A percentile compares a stretch with the other conserved stretches of the same genome.
Conservation (phyloP, 768 basidiomycete genomes). For the Suillus subluteus region DNA sequence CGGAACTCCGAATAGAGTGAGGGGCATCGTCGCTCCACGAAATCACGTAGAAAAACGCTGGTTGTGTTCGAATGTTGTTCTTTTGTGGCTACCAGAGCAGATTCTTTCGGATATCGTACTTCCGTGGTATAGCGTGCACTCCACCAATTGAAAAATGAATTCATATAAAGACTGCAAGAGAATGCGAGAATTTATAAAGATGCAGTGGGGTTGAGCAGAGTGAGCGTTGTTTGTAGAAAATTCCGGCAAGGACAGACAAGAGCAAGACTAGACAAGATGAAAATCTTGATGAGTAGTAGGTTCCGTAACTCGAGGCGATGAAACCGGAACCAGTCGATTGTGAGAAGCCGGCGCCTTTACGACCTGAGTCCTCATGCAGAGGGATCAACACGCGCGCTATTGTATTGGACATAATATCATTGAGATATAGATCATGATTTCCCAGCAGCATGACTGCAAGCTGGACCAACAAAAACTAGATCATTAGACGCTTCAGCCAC, state of each 20-base stretch:
- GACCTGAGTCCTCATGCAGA: background rate
- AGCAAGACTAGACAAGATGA: background rate
- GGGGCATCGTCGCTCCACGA: slow-evolving; percentile 36
- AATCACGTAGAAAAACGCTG: slow-evolving; percentile 29
- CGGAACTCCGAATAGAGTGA: slow-evolving; percentile 30
- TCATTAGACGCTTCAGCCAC: background rate
- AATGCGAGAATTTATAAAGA: background rate
- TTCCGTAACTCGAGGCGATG: background rate
- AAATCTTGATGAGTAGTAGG: background rate
- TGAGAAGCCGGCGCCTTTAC: slow-evolving; percentile 8
- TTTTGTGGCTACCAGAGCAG: slow-evolving; percentile 25
- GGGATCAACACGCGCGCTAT: background rate
- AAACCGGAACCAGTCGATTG: slow-evolving; percentile 6
- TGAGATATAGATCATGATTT: slow-evolving; percentile 1
- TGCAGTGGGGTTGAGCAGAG: background rate
- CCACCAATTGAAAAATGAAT: slow-evolving; percentile 20
- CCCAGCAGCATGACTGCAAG: background rate
- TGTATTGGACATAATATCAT: background rate
- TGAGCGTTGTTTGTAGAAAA: background rate
- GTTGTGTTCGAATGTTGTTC: slow-evolving; percentile 16
- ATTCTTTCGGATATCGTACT: slow-evolving; percentile 24
- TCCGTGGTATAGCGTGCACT: slow-evolving; percentile 18
- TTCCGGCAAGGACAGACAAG: background rate
- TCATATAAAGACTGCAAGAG: slow-evolving; percentile 20
- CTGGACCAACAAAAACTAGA: background rate